Base-by-base conservation (phyloP, 1,284 basidiomycete genomes). In the Ceratobasidium sp. region DNA sequence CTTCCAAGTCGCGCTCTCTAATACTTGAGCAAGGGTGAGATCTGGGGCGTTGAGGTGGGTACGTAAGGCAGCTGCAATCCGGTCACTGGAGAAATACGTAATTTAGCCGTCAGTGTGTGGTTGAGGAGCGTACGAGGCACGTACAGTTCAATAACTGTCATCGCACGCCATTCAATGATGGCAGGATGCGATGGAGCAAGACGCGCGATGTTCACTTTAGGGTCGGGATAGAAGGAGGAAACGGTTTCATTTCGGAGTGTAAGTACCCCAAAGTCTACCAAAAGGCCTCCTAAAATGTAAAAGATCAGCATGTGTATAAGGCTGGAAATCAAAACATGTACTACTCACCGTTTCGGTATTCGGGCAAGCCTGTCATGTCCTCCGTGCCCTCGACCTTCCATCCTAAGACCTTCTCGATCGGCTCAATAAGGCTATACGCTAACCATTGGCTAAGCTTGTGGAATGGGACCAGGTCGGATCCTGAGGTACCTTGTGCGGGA, bases 381-480 rank as follows among this genome's bases (percentile, higher is more conserved):
- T 95, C 93, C 63, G 90, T 85, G 1, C 91, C 95, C 7, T 91
- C 90, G 68, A 95, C 91, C 68, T 87, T 86, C 96, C 96, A 98
- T 0, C 90, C 89, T 3, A 97, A 88, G 0, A 93, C 86, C 80
- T 89, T 91, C 84, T 96, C 90, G 64, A 97, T 90, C 7, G 94
- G 93, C 83, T 97, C 95, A 44, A 97, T 87, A 20, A 97, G 88
- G 79, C 93, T 95, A 85, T 97, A 97, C 18, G 94, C 93, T 78
- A 95, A 89, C 97, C 97, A 99, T 80, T 95, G 94, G 0, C 95
- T 95, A 67, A 99, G 89, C 84, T 98, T 99, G 87, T 99, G 97
- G 88, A 98, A 99, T 0, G 96, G 94, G 2, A 98, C 95, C 55
- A 95, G 87, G 79, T 92, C 88, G 79, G 93, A 91, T 66, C 91